Conservation (phyloP, 2,329 filamentous ascomycete species). For the Aspergillus fumigatiaffinis region DNA sequence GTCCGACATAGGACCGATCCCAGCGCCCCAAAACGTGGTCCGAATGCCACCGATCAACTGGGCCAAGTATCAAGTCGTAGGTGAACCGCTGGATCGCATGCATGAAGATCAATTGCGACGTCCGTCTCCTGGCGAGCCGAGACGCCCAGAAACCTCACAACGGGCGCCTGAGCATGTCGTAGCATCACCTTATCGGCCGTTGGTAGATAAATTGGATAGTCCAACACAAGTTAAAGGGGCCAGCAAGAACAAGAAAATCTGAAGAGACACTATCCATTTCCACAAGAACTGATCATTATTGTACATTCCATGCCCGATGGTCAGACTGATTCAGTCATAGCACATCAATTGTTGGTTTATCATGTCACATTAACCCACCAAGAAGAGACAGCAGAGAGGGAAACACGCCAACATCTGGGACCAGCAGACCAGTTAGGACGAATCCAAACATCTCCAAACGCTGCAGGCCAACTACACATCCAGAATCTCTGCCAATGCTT, state of each 20-base stretch:
- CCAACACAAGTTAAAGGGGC: conserved; percentile 27
- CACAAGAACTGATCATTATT: conserved; percentile 5
- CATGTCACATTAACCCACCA: background rate
- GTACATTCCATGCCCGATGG: background rate
- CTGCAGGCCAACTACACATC: background rate
- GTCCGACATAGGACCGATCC: conserved; percentile 59
- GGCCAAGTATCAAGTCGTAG: conserved; percentile 89
- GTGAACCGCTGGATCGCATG: conserved; percentile 75
- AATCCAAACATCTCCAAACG: background rate
- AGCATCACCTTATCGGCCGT: conserved; percentile 58
- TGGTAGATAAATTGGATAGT: conserved; percentile 49
- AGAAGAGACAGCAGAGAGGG: background rate
- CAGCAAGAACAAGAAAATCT: conserved; percentile 34
- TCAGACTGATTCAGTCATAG: conserved; percentile 1
- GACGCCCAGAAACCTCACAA: conserved; percentile 29
- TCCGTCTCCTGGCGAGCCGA: conserved; percentile 49
- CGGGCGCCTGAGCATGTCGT: conserved; percentile 50
- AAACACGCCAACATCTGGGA: background rate
- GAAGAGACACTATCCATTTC: conserved; percentile 5
- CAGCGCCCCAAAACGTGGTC: conserved; percentile 74
- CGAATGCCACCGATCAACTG: conserved; percentile 89
- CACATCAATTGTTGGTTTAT: conserved; percentile 4
- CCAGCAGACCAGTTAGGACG: background rate
- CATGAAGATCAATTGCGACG: conserved; percentile 72
- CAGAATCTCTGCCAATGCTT: conserved; percentile 4